phyloP scores from a whole-genome alignment of 768 basidiomycete species.

The Auriscalpium orientale region DNA sequence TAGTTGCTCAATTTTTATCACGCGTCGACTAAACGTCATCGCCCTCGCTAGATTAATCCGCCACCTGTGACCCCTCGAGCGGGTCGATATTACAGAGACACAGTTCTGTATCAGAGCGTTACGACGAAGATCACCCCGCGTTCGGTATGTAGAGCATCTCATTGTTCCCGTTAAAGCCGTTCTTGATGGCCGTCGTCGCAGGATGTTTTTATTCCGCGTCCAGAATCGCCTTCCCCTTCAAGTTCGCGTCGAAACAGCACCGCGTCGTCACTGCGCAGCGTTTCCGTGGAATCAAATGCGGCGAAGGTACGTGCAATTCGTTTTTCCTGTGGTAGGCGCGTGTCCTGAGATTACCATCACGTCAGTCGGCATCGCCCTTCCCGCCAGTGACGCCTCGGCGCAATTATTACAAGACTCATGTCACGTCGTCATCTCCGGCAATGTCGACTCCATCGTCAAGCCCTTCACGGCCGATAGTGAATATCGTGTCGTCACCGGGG shows the following conservation, averaged over 20 bases:
- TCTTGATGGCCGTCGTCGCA: neutral
- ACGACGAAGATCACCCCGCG: neutral
- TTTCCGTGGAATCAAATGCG: constrained; percentile 13
- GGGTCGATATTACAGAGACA: constrained; percentile 15
- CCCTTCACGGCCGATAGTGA: constrained; percentile 51
- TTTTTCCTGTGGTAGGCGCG: constrained; percentile 21
- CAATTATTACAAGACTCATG: constrained; percentile 36
- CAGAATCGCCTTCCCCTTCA: constrained; percentile 15
- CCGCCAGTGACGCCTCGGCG: constrained; percentile 44
- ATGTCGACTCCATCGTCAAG: constrained; percentile 56
- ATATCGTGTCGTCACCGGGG: constrained; percentile 80
- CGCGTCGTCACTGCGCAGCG: constrained; percentile 13
- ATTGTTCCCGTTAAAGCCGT: neutral
- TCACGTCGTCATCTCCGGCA: constrained; percentile 56
- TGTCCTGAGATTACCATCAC: constrained; percentile 13
- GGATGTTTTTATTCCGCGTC: constrained; percentile 9
- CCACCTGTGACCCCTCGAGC: constrained; percentile 18
- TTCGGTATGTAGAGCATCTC: neutral
- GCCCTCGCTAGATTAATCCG: constrained; percentile 33
- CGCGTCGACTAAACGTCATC: too few species aligned
- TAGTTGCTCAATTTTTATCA: constrained; percentile 7
- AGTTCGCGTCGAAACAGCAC: constrained; percentile 11
- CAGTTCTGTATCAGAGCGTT: constrained; percentile 13
- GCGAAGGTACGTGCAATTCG: constrained; percentile 21
- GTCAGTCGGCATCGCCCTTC: constrained; percentile 28